Evolutionary conservation across 1,284 basidiomycete genomes (phyloP), one percentile per base, ranked within the genome.

Genomic region (Microbotryum lychnidis-dioicae): DNA sequence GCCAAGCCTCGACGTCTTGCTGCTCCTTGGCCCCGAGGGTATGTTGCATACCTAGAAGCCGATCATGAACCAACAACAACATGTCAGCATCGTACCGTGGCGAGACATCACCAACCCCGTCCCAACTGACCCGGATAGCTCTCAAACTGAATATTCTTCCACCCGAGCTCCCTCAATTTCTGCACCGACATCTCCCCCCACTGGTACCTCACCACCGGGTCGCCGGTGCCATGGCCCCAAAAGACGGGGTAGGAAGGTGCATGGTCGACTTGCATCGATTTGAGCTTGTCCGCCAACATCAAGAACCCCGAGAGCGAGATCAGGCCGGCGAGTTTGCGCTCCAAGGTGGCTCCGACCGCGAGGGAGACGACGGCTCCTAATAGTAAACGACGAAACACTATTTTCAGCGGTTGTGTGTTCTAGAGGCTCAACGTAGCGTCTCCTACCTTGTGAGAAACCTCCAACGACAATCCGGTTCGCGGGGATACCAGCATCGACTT

Each of bases 221-320:
- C 91, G 37, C 75, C 77, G n/a, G 78, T 82, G 9, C 91, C 91
- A 67, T 91, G 89, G 7, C 87, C 92, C 84, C 87, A 89, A 77
- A 93, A 93, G 45, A 92, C 80, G 2, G 89, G 86, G 4, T 60
- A 48, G 21, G 56, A 58, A 23, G 44, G 49, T 2, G 82, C 81
- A 67, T 83, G 78, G 16, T 79, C 76, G 8, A 81, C 80, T 42
- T 77, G 73, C 79, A 86, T 82, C 85, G 80, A 75, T 71, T 84
- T 82, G 69, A 88, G 79, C 74, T 83, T 87, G 51, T 79, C 70
- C 59, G 76, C 78, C 51, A 92, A 75, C 9, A 86, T 84, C 49
- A 90, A 74, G 85, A 87, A 93, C 5, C 86, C 86, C 63, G 87
- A 89, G 63, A 93, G 77, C 5, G 82, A 79, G 3, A 81, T 82